These are phyloP conservation scores for Alternaria brassicae DNA, from an alignment of 2,329 filamentous ascomycete species.

Conservation along the genomic window DNA sequence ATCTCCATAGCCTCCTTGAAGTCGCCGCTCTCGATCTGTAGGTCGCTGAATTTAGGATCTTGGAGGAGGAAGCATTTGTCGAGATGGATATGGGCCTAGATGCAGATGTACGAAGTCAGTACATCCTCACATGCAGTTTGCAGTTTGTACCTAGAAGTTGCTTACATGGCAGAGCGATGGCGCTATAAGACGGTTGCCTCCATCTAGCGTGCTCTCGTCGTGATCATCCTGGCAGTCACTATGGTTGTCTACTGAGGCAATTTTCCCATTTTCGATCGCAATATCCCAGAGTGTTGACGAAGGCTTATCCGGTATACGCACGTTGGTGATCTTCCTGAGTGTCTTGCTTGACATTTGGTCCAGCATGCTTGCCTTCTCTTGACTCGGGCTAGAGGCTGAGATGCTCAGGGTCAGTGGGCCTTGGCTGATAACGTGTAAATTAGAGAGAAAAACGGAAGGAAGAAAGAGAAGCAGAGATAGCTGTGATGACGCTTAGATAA, in stretches of 20 bases:
- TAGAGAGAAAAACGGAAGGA: constrained; percentile 29
- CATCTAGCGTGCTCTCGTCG: constrained; percentile 50
- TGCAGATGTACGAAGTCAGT: too few species aligned
- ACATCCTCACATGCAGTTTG: too few species aligned
- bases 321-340: constrained; percentile 41
- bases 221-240: constrained; percentile 9
- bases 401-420: not conserved
- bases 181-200: constrained; percentile 52
- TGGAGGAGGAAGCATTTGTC: constrained; percentile 70
- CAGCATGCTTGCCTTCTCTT: constrained; percentile 8
- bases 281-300: constrained; percentile 49
- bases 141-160: too few species aligned
- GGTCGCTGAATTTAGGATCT: constrained; percentile 65
- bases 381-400: not conserved
- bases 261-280: constrained; percentile 41
- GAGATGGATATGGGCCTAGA: constrained; percentile 76
- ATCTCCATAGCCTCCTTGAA: constrained; percentile 70
- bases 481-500: constrained; percentile 24
- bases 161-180: constrained; percentile 72
- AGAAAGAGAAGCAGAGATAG: constrained; percentile 30
- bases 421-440: not conserved
- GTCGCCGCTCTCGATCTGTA: constrained; percentile 66
- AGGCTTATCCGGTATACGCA: constrained; percentile 45
- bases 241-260: constrained; percentile 46
- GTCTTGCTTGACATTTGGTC: constrained; percentile 13